Conservation (phyloP, 352 stramenopile species). For the Globisporangium emineosum region DNA sequence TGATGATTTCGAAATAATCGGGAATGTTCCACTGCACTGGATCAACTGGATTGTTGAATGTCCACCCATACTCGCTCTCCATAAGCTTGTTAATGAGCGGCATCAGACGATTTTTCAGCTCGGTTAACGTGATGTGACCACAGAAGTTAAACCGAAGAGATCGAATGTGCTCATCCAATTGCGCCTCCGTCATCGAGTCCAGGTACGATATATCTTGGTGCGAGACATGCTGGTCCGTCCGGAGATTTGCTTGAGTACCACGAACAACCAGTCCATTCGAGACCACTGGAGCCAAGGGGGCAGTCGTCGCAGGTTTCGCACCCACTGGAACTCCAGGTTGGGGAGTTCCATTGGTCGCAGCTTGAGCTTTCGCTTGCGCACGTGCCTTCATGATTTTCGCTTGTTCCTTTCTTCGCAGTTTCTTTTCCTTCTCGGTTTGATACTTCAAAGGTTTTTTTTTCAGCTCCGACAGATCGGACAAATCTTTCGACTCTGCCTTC, state of each 20-base stretch:
- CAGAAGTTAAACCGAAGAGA: slow-evolving; percentile 90
- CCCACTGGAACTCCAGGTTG: neutral
- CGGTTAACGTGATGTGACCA: slow-evolving; percentile 74
- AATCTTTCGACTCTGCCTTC: slow-evolving; percentile 14
- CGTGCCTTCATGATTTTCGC: slow-evolving; percentile 76
- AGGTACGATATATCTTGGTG: slow-evolving; percentile 88
- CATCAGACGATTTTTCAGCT: slow-evolving; percentile 83
- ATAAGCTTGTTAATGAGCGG: slow-evolving; percentile 84
- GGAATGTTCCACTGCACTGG: slow-evolving; percentile 92
- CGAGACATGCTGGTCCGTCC: slow-evolving; percentile 50
- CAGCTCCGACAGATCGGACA: slow-evolving; percentile 20
- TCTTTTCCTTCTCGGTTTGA: slow-evolving; percentile 87
- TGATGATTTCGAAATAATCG: slow-evolving; percentile 92
- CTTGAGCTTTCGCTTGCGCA: slow-evolving; percentile 66
- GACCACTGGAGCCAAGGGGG: slow-evolving; percentile 10
- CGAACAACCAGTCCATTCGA: slow-evolving; percentile 74
- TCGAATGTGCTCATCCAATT: slow-evolving; percentile 87
- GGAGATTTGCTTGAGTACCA: slow-evolving; percentile 58
- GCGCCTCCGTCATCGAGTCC: slow-evolving; percentile 82
- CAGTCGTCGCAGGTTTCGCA: slow-evolving; percentile 15
- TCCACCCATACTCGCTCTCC: slow-evolving; percentile 87
- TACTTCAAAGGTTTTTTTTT: slow-evolving; percentile 80
- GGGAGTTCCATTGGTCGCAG: slow-evolving; percentile 19
- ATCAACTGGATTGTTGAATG: slow-evolving; percentile 95
- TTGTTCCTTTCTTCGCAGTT: slow-evolving; percentile 77